Evolutionary conservation across 257 asterid genomes (phyloP).

Genomic region (Asclepias syriaca): DNA sequence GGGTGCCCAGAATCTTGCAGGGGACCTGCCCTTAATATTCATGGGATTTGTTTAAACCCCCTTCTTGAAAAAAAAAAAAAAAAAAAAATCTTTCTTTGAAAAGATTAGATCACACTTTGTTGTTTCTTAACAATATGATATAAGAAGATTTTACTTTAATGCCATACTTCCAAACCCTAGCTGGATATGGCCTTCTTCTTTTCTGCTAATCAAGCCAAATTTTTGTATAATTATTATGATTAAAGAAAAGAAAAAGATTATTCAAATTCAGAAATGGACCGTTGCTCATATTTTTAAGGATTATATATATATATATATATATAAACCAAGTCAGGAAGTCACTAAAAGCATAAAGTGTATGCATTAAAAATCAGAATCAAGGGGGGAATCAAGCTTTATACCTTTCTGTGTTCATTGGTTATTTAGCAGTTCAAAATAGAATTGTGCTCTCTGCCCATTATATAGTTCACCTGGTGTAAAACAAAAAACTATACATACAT

Average conservation of each 20-base stretch:
- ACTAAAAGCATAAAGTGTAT: not conserved
- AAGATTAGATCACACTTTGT: slow-evolving; percentile 1
- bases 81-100: not conserved
- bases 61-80: not conserved
- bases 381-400: slow-evolving; percentile 10
- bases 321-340: not conserved
- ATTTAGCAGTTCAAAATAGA: slow-evolving; percentile 5
- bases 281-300: not conserved
- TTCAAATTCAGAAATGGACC: too few species aligned
- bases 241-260: too few species aligned
- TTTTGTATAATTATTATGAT: not conserved
- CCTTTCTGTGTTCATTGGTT: slow-evolving; percentile 8
- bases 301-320: not conserved
- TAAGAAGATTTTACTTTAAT: not conserved
- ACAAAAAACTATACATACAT: not conserved
- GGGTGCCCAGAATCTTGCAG: slow-evolving; percentile 29
- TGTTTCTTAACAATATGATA: not conserved
- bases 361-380: slow-evolving; percentile 3
- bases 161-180: not conserved
- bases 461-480: not conserved
- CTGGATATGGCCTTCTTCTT: not conserved
- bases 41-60: not conserved
- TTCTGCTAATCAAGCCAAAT: not conserved
- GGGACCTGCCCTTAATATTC: slow-evolving; percentile 21
- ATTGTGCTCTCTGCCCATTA: not conserved